phyloP scores from a whole-genome alignment of 73 alveolate genomes.

The Breviolum minutum region DNA sequence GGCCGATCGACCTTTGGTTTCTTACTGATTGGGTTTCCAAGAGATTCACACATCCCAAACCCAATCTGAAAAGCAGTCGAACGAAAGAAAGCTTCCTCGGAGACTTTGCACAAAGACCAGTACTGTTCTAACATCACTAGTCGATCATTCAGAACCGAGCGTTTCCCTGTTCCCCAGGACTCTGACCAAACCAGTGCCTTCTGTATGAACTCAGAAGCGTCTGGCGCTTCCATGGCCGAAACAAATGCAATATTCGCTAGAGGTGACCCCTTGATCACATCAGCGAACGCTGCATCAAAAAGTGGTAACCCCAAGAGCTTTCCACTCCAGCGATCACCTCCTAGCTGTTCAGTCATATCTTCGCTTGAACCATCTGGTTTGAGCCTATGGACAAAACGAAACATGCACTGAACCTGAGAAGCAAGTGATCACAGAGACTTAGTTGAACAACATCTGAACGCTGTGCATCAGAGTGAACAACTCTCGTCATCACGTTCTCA shows the following conservation, averaged over 20 bases:
- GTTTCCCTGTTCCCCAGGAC: background rate
- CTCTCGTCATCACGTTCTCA: too few species aligned
- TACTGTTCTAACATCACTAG: background rate
- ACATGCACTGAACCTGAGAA: too few species aligned
- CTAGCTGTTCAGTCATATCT: too few species aligned
- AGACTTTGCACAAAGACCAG: background rate
- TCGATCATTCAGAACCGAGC: background rate
- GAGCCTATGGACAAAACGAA: too few species aligned
- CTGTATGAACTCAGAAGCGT: too few species aligned
- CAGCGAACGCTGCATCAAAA: background rate
- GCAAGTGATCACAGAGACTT: too few species aligned
- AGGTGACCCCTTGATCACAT: background rate
- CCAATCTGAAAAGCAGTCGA: too few species aligned
- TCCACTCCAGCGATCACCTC: background rate
- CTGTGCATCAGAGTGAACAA: too few species aligned
- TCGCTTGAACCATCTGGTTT: too few species aligned
- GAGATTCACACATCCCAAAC: background rate
- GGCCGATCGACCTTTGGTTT: background rate
- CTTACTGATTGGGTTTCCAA: too few species aligned
- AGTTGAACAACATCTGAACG: too few species aligned
- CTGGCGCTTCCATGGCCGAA: background rate
- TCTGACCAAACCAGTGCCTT: background rate
- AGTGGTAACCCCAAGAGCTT: background rate
- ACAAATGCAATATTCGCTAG: background rate
- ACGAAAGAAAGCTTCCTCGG: too few species aligned